Evolutionary conservation across 2,329 filamentous ascomycete species (phyloP).

Genomic region (Xylaria sp.): DNA sequence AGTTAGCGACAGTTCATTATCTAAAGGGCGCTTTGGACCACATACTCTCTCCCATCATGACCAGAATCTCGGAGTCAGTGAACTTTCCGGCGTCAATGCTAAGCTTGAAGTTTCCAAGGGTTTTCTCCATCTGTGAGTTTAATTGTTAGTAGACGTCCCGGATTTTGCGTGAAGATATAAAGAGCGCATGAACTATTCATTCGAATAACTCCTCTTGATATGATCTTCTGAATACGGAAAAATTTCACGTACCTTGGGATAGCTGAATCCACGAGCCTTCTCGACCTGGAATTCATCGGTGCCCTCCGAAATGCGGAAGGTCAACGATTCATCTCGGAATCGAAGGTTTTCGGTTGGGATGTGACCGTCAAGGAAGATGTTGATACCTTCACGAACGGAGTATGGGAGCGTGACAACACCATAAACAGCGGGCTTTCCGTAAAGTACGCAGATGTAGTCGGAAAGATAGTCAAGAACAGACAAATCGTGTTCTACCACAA

Average conservation of each 20-base stretch:
- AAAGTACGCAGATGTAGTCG: constrained; percentile 96
- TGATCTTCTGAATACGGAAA: background rate
- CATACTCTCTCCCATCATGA: constrained; percentile 38
- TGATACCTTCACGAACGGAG: constrained; percentile 77
- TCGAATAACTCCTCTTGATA: background rate
- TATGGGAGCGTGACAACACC: constrained; percentile 95
- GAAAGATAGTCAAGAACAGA: constrained; percentile 98
- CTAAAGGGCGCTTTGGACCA: background rate
- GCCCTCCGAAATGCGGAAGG: constrained; percentile 16
- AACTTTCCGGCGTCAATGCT: constrained; percentile 77
- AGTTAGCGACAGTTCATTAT: constrained; percentile 1
- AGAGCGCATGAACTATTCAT: background rate
- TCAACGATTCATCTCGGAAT: constrained; percentile 18
- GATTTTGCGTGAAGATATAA: background rate
- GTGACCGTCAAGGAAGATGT: constrained; percentile 17
- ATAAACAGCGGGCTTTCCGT: constrained; percentile 91
- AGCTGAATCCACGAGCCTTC: constrained; percentile 33
- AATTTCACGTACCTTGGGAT: constrained; percentile 9
- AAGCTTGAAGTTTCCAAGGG: constrained; percentile 81
- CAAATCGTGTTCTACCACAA: constrained; percentile 98
- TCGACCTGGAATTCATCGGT: constrained; percentile 16
- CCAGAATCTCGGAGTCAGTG: constrained; percentile 96
- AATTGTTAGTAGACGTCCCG: constrained; percentile 3
- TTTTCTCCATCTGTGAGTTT: constrained; percentile 75
- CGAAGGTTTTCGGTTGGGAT: constrained; percentile 19